phyloP scores from a whole-genome alignment of 2,329 filamentous ascomycete genomes.

The Trichoderma polysporum region DNA sequence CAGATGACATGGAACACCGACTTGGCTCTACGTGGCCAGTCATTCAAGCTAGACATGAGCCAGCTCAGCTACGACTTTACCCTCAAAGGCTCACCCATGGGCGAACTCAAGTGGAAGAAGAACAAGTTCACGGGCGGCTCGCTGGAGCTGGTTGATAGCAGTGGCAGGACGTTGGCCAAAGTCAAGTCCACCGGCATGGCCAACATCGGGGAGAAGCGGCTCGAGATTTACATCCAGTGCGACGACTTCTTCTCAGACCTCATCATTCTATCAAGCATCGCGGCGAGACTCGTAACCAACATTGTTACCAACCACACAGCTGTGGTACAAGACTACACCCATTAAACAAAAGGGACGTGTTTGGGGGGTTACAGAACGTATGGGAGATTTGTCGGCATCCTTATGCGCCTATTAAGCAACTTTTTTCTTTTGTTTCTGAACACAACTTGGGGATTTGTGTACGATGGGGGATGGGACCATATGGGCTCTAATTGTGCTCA shows the following conservation, averaged over 20 bases:
- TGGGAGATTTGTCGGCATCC: too few species aligned
- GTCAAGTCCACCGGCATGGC: slow-evolving; percentile 22
- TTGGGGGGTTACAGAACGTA: too few species aligned
- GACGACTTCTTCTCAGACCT: slow-evolving; percentile 28
- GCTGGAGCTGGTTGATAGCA: slow-evolving; percentile 25
- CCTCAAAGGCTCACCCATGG: slow-evolving; percentile 23
- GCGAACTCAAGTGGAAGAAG: slow-evolving; percentile 31
- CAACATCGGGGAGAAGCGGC: slow-evolving; percentile 23
- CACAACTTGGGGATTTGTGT: background rate
- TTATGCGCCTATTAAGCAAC: too few species aligned
- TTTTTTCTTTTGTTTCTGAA: too few species aligned
- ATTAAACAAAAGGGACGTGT: too few species aligned
- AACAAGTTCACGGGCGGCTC: slow-evolving; percentile 23
- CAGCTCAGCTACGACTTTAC: slow-evolving; percentile 24
- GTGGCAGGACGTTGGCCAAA: slow-evolving; percentile 26
- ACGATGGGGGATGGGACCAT: background rate
- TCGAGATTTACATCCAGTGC: slow-evolving; percentile 25
- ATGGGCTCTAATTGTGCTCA: background rate
- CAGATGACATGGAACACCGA: slow-evolving; percentile 23
- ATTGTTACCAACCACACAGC: background rate
- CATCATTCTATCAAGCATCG: slow-evolving; percentile 23
- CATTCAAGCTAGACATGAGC: slow-evolving; percentile 25
- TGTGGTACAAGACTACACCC: too few species aligned
- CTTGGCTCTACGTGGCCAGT: slow-evolving; percentile 26
- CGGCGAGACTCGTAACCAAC: background rate